A percentile compares a stretch with the other conserved stretches of the same genome.
phyloP scores from a whole-genome alignment of 2,329 filamentous ascomycete species.

The Aureobasidium sp. region DNA sequence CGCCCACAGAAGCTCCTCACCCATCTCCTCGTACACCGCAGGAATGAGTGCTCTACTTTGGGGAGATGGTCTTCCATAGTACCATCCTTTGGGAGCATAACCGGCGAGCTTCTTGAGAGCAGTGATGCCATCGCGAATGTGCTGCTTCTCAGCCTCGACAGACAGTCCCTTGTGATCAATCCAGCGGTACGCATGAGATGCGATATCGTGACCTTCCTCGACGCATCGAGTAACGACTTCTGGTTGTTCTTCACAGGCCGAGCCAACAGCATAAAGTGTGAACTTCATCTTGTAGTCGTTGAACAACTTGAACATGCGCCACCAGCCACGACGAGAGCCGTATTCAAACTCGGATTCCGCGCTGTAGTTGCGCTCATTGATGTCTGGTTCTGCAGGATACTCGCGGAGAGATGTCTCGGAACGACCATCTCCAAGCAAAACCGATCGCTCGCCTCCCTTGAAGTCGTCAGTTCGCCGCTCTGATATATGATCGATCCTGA shows the following conservation, averaged over 20 bases:
- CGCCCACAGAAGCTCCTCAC: constrained; percentile 44
- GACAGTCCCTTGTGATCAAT: constrained; percentile 44
- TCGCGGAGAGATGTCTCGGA: constrained; percentile 36
- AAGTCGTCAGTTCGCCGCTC: too few species aligned
- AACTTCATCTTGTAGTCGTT: constrained; percentile 44
- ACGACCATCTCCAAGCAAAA: constrained; percentile 35
- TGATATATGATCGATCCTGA: neutral
- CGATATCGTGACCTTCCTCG: constrained; percentile 46
- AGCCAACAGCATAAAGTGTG: constrained; percentile 45
- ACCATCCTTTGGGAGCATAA: constrained; percentile 44
- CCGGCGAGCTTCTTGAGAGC: constrained; percentile 37
- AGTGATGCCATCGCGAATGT: constrained; percentile 39
- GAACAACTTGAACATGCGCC: constrained; percentile 46
- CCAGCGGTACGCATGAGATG: constrained; percentile 41
- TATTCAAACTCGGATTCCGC: constrained; percentile 48
- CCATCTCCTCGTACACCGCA: constrained; percentile 47
- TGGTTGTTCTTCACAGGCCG: constrained; percentile 43
- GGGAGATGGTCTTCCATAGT: constrained; percentile 42
- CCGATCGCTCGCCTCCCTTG: constrained; percentile 33
- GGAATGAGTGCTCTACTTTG: constrained; percentile 42
- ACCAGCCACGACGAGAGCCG: constrained; percentile 43
- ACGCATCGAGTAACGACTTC: constrained; percentile 43
- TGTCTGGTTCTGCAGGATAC: constrained; percentile 17
- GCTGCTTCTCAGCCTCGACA: constrained; percentile 42
- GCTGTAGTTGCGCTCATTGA: constrained; percentile 34